phyloP scores from a whole-genome alignment of 257 asterid genomes.

The Mitragyna speciosa region DNA sequence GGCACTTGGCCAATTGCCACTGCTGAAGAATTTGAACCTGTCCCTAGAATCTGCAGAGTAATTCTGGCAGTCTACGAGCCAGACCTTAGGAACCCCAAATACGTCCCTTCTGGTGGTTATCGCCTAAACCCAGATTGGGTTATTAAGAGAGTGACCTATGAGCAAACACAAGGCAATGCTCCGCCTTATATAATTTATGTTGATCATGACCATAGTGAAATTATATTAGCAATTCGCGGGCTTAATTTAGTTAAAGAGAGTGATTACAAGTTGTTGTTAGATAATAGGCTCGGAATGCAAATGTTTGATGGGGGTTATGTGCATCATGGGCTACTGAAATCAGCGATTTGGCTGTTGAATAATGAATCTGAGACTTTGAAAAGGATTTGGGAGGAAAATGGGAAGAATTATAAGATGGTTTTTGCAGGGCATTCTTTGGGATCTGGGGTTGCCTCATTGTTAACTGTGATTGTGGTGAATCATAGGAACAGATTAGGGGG shows the following conservation, averaged over 20 bases:
- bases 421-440: conserved; percentile 95
- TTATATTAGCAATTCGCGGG: conserved; percentile 83
- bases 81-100: conserved; percentile 60
- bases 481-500: conserved; percentile 73
- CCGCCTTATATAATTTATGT: conserved; percentile 84
- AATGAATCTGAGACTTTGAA: conserved; percentile 63
- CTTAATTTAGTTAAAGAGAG: conserved; percentile 66
- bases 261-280: conserved; percentile 70
- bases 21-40: conserved; percentile 65
- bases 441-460: conserved; percentile 82
- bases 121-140: conserved; percentile 67
- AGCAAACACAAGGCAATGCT: conserved; percentile 71
- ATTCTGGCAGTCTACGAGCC: conserved; percentile 86
- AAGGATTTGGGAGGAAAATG: conserved; percentile 74
- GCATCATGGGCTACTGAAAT: conserved; percentile 80
- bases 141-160: conserved; percentile 74
- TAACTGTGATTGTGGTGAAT: conserved; percentile 70
- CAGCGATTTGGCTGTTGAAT: conserved; percentile 79
- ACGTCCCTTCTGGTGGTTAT: conserved; percentile 62
- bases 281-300: conserved; percentile 82
- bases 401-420: conserved; percentile 66
- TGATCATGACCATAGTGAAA: conserved; percentile 71
- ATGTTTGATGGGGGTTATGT: conserved; percentile 97
- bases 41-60: conserved; percentile 79
- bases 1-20: conserved; percentile 79